Evolutionary conservation across 2,329 filamentous ascomycete genomes (phyloP).

Genomic region (Alternaria viburni): DNA sequence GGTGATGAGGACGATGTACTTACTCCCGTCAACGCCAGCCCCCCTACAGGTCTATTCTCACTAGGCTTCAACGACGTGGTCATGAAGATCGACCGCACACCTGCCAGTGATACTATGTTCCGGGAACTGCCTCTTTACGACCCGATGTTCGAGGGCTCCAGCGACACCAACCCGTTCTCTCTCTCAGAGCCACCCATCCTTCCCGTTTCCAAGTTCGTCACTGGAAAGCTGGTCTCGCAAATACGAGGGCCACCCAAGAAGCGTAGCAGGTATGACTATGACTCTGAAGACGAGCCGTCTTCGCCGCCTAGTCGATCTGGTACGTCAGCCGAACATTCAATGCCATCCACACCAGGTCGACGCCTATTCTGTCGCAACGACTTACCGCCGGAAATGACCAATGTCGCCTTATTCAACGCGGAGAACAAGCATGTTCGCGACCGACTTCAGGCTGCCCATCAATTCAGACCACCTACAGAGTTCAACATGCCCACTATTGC

Average conservation of each 20-base stretch:
- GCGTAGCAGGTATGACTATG: slow-evolving; percentile 82
- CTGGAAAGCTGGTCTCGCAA: slow-evolving; percentile 76
- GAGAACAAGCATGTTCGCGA: slow-evolving; percentile 91
- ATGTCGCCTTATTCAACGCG: slow-evolving; percentile 86
- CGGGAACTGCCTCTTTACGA: slow-evolving; percentile 83
- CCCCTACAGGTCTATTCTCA: slow-evolving; percentile 80
- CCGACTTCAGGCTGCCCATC: slow-evolving; percentile 86
- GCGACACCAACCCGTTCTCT: slow-evolving; percentile 41
- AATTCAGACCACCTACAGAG: slow-evolving; percentile 91
- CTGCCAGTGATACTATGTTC: slow-evolving; percentile 76
- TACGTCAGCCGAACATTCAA: slow-evolving; percentile 51
- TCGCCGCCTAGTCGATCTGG: slow-evolving; percentile 46
- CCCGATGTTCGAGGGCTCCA: slow-evolving; percentile 39
- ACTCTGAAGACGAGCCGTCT: slow-evolving; percentile 68
- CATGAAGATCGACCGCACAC: slow-evolving; percentile 76
- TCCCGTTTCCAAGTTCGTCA: slow-evolving; percentile 85
- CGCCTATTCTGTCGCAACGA: slow-evolving; percentile 52
- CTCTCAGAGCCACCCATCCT: slow-evolving; percentile 64
- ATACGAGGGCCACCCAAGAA: slow-evolving; percentile 72
- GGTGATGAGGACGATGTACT: slow-evolving; percentile 49
- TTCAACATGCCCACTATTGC: slow-evolving; percentile 86
- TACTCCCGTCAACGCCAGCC: slow-evolving; percentile 56
- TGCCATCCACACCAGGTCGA: slow-evolving; percentile 49
- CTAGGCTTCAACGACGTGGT: slow-evolving; percentile 82
- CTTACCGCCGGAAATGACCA: slow-evolving; percentile 71